Base-by-base conservation (phyloP, 2,329 filamentous ascomycete species). In the Emergomyces pasteurianus region DNA sequence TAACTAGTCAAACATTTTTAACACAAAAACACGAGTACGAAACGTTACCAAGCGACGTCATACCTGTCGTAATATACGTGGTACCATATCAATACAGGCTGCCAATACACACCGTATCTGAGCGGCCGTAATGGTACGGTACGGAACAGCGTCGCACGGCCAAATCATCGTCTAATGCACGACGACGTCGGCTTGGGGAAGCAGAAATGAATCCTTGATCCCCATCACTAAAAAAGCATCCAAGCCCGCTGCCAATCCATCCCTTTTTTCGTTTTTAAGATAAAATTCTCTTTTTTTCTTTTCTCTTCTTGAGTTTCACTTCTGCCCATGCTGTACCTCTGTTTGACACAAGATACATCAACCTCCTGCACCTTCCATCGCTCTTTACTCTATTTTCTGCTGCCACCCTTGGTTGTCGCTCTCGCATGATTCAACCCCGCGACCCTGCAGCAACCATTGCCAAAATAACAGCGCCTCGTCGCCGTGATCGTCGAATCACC, bases 291-390 rank as follows among this genome's bases (percentile, higher is more conserved):
- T 36, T 58, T 31, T 28, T 54, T 28, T 53, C 36, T 31, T 59
- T 28, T 53, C 28, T 58, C 52, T 12, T 28, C 52, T 9, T 54
- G 58, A 49, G 36, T 47, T 18, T 38, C 16, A 38, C n/a, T 54
- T 23, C 56, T 14, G 31, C 56, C 18, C 54, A 49, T 58, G 60
- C 28, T 60, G 61, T 61, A 16, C 36, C 58, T 38, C 60, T 61
- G 61, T 58, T 58, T 62, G 61, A 58, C 43, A 58, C 61, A 62
- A 62, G 58, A 60, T 50, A 60, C 61, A 53, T 28, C 42, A 18
- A 23, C 34, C 12, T 52, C 21, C 49, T 53, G 55, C 53, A 16
- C 40, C 40, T 50, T 47, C 38, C 52, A 58, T 61, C 60, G 53
- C 62, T 58, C 62, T 46, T 60, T 60, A 52, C 53, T 58, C 40